Evolutionary conservation across 371 early-diverging fungal species (phyloP).

Genomic region (Zopfochytrium polystomum): DNA sequence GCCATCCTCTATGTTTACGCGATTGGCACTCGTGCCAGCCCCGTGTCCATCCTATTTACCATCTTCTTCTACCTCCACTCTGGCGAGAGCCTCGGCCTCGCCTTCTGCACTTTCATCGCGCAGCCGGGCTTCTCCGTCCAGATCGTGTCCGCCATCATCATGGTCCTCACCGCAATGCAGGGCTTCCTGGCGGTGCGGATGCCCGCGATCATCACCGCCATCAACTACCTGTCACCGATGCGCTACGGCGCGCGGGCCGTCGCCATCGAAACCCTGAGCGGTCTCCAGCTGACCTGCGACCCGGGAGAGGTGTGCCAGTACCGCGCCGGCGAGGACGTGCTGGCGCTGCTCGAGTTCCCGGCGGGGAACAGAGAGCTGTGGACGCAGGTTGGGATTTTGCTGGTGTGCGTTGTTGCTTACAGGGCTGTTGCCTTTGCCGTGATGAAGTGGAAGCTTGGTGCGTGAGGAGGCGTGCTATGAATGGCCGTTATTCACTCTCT

Average conservation of each 20-base stretch:
- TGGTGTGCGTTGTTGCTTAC: conserved; percentile 28
- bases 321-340: conserved; percentile 34
- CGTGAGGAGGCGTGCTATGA: too few relatives aligned
- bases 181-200: conserved; percentile 37
- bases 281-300: conserved; percentile 19
- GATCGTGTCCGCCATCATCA: conserved; percentile 32
- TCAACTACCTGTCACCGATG: conserved; percentile 39
- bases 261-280: conserved; percentile 26
- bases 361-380: conserved; percentile 8
- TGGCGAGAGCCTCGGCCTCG: conserved; percentile 45
- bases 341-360: conserved; percentile 31
- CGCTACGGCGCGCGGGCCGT: conserved; percentile 33
- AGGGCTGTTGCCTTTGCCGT: conserved; percentile 32
- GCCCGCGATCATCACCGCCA: conserved; percentile 29
- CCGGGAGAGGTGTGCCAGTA: conserved; percentile 26
- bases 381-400: conserved; percentile 24
- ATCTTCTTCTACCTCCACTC: conserved; percentile 19
- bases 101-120: conserved; percentile 38
- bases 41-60: conserved; percentile 21
- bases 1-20: conserved; percentile 24
- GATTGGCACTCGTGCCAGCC: conserved; percentile 26
- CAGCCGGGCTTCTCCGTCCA: conserved; percentile 35
- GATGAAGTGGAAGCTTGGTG: conserved; percentile 19
- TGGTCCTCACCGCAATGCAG: conserved; percentile 24
- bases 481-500: too few relatives aligned